phyloP scores from a whole-genome alignment of 1,139 yeast species.

The Scheffersomyces segobiensis region DNA sequence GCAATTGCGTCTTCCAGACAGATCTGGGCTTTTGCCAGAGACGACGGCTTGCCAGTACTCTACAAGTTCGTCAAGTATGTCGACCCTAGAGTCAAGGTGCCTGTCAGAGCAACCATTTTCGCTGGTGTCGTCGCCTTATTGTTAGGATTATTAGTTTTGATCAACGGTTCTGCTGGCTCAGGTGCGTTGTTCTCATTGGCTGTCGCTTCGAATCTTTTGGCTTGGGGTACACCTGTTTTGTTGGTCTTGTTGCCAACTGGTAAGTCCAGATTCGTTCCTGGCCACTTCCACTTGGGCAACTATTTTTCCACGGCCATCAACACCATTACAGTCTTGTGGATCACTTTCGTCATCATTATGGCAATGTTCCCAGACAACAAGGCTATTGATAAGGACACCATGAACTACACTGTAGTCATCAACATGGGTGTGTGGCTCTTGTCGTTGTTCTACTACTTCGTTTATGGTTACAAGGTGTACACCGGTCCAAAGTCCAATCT shows the following conservation, averaged over 20 bases:
- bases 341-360: slow-evolving; percentile 33
- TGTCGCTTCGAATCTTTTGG: slow-evolving; percentile 44
- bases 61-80: slow-evolving; percentile 30
- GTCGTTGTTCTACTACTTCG: slow-evolving; percentile 27
- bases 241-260: slow-evolving; percentile 45
- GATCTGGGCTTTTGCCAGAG: slow-evolving; percentile 42
- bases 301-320: slow-evolving; percentile 25
- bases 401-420: slow-evolving; percentile 40
- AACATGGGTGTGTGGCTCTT: slow-evolving; percentile 37
- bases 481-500: slow-evolving; percentile 41
- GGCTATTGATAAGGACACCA: slow-evolving; percentile 26
- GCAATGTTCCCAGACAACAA: slow-evolving; percentile 40
- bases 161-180: slow-evolving; percentile 33
- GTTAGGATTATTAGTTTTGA: slow-evolving; percentile 33
- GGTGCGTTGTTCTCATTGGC: slow-evolving; percentile 53
- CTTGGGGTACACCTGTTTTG: slow-evolving; percentile 44
- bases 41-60: slow-evolving; percentile 46
- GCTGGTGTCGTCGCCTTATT: slow-evolving; percentile 26
- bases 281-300: slow-evolving; percentile 34
- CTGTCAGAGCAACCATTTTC: slow-evolving; percentile 35
- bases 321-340: slow-evolving; percentile 25
- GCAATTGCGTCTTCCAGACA: slow-evolving; percentile 27
- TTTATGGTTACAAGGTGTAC: slow-evolving; percentile 21
- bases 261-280: slow-evolving; percentile 26
- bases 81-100: slow-evolving; percentile 24